A percentile compares a stretch with the other conserved stretches of the same genome.
phyloP scores from a whole-genome alignment of 148 eudicot genomes.

The Dysphania ambrosioides region DNA sequence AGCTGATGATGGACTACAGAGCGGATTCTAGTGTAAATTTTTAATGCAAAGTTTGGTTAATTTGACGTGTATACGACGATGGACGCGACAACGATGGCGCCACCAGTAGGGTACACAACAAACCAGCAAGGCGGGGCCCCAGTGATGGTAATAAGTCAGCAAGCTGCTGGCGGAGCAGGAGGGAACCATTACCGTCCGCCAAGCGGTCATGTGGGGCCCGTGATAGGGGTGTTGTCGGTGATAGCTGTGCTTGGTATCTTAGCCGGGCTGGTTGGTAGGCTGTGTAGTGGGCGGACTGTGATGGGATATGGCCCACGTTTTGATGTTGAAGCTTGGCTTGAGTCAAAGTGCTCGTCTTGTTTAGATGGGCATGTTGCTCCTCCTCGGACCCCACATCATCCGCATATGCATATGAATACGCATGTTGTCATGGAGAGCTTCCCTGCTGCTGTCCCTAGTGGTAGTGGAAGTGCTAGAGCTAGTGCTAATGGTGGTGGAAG shows the following conservation, averaged over 20 bases:
- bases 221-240: slow-evolving; percentile 40
- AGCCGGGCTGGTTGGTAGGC: slow-evolving; percentile 43
- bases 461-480: neutral
- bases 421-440: neutral
- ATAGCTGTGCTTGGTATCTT: slow-evolving; percentile 38
- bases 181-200: slow-evolving; percentile 2
- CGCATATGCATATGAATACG: neutral
- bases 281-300: slow-evolving; percentile 41
- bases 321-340: slow-evolving; percentile 52
- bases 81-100: neutral
- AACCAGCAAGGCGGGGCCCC: slow-evolving; percentile 19
- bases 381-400: slow-evolving; percentile 10
- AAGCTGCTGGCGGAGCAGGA: slow-evolving; percentile 15
- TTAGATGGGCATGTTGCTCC: slow-evolving; percentile 47
- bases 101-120: slow-evolving; percentile 1
- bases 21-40: too few species aligned
- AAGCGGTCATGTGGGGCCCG: slow-evolving; percentile 46
- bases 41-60: too few species aligned
- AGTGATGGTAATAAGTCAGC: slow-evolving; percentile 24
- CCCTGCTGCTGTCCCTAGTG: neutral
- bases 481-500: neutral
- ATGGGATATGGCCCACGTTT: slow-evolving; percentile 43
- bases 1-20: too few species aligned
- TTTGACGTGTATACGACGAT: too few species aligned
- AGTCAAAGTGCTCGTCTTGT: slow-evolving; percentile 47